Percentiles rank a stretch among this genome's conserved stretches.
phyloP scores from a whole-genome alignment of 257 asterid genomes.

The Solanum peruvianum region DNA sequence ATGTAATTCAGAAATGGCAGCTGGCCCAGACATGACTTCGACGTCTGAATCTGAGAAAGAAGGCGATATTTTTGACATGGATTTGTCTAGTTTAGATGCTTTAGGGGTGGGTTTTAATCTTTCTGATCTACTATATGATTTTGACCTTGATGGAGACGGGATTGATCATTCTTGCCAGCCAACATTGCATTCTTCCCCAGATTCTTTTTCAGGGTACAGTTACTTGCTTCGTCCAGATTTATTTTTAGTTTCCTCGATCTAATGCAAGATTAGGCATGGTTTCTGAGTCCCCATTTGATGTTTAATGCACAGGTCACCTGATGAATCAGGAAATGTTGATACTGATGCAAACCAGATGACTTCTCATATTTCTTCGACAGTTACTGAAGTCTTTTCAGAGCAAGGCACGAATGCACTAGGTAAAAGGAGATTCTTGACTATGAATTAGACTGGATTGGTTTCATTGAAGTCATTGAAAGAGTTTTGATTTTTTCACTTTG shows the following conservation, averaged over 20 bases:
- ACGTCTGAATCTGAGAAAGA: slow-evolving; percentile 62
- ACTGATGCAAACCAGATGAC: slow-evolving; percentile 23
- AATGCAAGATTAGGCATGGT: neutral
- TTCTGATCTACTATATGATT: slow-evolving; percentile 27
- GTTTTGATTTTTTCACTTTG: neutral
- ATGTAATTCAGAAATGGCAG: slow-evolving; percentile 25
- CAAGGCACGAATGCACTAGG: slow-evolving; percentile 36
- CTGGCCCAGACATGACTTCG: slow-evolving; percentile 28
- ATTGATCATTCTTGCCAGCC: slow-evolving; percentile 11
- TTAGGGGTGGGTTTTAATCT: slow-evolving; percentile 34
- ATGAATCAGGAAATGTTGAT: slow-evolving; percentile 19
- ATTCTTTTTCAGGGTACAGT: slow-evolving; percentile 22
- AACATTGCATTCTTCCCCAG: slow-evolving; percentile 22
- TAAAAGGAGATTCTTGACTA: slow-evolving; percentile 9
- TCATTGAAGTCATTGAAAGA: neutral
- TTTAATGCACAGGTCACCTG: slow-evolving; percentile 43
- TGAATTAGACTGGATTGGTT: neutral
- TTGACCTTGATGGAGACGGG: slow-evolving; percentile 25
- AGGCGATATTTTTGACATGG: slow-evolving; percentile 55
- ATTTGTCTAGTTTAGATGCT: slow-evolving; percentile 56
- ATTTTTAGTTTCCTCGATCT: neutral
- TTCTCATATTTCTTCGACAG: slow-evolving; percentile 38
- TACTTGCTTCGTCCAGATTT: neutral
- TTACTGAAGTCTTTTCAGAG: slow-evolving; percentile 37
- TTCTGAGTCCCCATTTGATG: neutral